Evolutionary conservation across 2,329 filamentous ascomycete species (phyloP).

Genomic region (Penicillium sp.): DNA sequence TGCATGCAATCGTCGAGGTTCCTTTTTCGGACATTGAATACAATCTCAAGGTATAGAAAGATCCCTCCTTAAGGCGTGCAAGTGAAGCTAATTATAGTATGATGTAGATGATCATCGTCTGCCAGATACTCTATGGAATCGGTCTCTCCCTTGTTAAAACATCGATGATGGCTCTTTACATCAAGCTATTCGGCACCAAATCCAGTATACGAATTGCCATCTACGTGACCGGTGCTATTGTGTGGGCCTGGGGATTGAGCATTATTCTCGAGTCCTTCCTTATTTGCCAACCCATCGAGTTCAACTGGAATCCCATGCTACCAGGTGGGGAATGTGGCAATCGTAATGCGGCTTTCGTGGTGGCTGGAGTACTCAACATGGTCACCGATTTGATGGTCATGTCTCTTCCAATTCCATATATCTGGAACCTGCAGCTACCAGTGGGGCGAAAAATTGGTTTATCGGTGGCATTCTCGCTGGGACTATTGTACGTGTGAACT

Average conservation of each 20-base stretch:
- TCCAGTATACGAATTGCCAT: slow-evolving; percentile 26
- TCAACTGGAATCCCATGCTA: slow-evolving; percentile 14
- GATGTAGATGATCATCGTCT: background rate
- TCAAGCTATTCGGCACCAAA: slow-evolving; percentile 29
- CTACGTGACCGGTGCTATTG: slow-evolving; percentile 10
- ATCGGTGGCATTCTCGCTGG: slow-evolving; percentile 19
- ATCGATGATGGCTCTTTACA: slow-evolving; percentile 28
- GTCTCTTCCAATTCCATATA: slow-evolving; percentile 21
- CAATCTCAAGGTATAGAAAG: background rate
- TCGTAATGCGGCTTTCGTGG: slow-evolving; percentile 15
- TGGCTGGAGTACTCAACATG: slow-evolving; percentile 20
- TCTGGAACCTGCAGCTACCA: slow-evolving; percentile 24
- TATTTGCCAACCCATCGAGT: slow-evolving; percentile 10
- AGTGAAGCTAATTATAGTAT: background rate
- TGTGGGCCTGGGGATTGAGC: slow-evolving; percentile 24
- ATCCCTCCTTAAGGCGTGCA: no score
- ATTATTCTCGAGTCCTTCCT: slow-evolving; percentile 28
- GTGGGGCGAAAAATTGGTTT: slow-evolving; percentile 20
- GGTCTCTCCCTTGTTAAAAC: slow-evolving; percentile 27
- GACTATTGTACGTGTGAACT: slow-evolving; percentile 24
- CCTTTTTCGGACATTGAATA: background rate
- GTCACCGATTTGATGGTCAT: slow-evolving; percentile 27
- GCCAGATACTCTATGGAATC: slow-evolving; percentile 19
- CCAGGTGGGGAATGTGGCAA: slow-evolving; percentile 15
- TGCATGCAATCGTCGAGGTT: background rate